These are phyloP conservation scores for Bauhinia variegata DNA, from an alignment of 306 rosid genomes.

Conservation along the genomic window DNA sequence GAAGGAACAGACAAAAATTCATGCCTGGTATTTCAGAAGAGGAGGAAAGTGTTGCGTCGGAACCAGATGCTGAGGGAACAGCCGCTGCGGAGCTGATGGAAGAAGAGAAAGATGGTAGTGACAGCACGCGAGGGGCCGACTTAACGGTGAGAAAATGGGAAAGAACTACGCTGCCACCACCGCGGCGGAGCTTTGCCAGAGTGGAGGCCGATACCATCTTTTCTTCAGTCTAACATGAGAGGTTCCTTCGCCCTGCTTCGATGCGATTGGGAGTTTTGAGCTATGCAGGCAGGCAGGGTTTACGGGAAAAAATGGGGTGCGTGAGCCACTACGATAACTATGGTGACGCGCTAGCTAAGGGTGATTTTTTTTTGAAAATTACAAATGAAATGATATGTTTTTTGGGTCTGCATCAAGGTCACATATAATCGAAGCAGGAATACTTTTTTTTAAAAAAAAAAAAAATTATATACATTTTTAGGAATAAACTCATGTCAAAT, in stretches of 20 bases:
- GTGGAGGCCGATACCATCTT: constrained; percentile 51
- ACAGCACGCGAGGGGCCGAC: constrained; percentile 17
- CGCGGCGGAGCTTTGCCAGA: constrained; percentile 47
- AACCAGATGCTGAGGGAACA: constrained; percentile 41
- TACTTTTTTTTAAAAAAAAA: no score
- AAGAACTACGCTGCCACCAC: constrained; percentile 10
- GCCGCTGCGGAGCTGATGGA: constrained; percentile 50
- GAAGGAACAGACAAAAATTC: neutral
- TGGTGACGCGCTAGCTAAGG: no score
- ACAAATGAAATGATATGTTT: no score
- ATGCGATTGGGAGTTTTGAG: constrained; percentile 13
- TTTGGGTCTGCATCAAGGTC: no score
- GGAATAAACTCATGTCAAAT: no score
- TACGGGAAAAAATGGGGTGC: constrained; percentile 35
- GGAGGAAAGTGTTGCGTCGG: constrained; percentile 46
- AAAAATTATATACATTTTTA: no score
- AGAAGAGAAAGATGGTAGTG: constrained; percentile 34
- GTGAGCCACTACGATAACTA: neutral
- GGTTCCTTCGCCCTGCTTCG: constrained; percentile 8
- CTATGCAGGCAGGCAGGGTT: constrained; percentile 44
- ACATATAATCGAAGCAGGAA: no score
- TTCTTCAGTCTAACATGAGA: constrained; percentile 30
- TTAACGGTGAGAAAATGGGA: constrained; percentile 26
- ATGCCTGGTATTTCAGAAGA: constrained; percentile 59
- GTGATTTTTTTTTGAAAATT: no score